phyloP scores from a whole-genome alignment of 805 yeast genomes.

The Phaffomyces opuntiae region DNA sequence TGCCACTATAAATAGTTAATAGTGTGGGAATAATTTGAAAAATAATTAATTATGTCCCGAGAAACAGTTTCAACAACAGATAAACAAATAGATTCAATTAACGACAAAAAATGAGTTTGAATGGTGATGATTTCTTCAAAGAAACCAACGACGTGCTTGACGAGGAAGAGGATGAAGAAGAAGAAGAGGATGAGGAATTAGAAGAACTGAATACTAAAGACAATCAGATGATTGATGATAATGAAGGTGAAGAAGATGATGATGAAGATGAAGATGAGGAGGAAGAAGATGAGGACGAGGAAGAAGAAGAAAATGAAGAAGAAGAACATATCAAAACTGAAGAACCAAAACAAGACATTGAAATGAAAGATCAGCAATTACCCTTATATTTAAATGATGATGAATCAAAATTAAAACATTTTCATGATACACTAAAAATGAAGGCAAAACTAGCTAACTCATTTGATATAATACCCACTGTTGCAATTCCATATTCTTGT shows the following conservation, averaged over 20 bases:
- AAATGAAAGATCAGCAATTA: conserved; percentile 6
- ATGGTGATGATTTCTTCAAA: conserved; percentile 20
- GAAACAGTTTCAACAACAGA: too few species aligned
- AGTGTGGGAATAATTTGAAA: too few species aligned
- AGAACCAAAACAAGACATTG: conserved; percentile 1
- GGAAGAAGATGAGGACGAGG: conserved; percentile 24
- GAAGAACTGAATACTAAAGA: conserved; percentile 24
- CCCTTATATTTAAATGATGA: conserved; percentile 2
- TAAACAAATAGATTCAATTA: too few species aligned
- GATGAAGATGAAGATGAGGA: conserved; percentile 24
- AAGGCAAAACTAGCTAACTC: conserved; percentile 46
- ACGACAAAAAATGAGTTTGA: conserved; percentile 3
- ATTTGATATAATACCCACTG: conserved; percentile 74
- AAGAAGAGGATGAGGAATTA: conserved; percentile 20
- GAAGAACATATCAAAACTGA: conserved; percentile 12
- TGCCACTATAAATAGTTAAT: too few species aligned
- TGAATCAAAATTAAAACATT: conserved; percentile 10
- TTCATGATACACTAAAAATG: conserved; percentile 28
- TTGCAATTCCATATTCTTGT: conserved; percentile 78
- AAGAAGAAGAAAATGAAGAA: conserved; percentile 19
- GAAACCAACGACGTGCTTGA: conserved; percentile 16
- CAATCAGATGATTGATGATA: conserved; percentile 14
- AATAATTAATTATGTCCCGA: too few species aligned
- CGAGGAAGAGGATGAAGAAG: conserved; percentile 20
- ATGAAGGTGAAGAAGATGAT: conserved; percentile 16